Evolutionary conservation across 1,139 yeast species (phyloP).

Genomic region (Pichia sp.): DNA sequence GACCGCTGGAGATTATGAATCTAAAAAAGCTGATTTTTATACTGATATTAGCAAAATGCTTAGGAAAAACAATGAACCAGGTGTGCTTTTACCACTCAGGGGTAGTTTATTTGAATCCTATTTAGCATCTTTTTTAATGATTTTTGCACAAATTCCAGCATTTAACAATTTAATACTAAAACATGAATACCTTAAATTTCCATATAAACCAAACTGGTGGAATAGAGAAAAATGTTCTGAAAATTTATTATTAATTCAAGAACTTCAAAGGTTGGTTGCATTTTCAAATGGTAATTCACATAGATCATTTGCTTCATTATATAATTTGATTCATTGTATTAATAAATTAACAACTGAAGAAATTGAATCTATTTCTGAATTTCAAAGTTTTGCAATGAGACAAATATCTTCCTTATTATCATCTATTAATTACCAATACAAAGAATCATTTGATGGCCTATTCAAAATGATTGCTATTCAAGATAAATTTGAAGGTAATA

Average conservation of each 20-base stretch:
- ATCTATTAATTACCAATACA: slow-evolving; percentile 11
- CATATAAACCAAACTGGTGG: slow-evolving; percentile 41
- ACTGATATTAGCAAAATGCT: slow-evolving; percentile 27
- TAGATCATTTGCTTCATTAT: slow-evolving; percentile 37
- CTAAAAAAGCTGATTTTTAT: slow-evolving; percentile 22
- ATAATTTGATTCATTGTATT: slow-evolving; percentile 31
- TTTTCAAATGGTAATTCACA: slow-evolving; percentile 36
- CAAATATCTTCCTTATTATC: slow-evolving; percentile 18
- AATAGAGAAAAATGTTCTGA: slow-evolving; percentile 30
- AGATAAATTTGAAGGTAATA: slow-evolving; percentile 17
- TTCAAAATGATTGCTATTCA: slow-evolving; percentile 20
- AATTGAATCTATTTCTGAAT: slow-evolving; percentile 27
- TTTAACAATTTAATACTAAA: slow-evolving; percentile 34
- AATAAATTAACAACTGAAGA: slow-evolving; percentile 28
- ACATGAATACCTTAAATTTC: slow-evolving; percentile 34
- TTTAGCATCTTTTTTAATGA: slow-evolving; percentile 37
- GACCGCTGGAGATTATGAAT: neutral
- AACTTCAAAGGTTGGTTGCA: slow-evolving; percentile 40
- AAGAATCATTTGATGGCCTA: slow-evolving; percentile 15
- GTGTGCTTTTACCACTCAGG: slow-evolving; percentile 35
- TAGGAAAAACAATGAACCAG: slow-evolving; percentile 22
- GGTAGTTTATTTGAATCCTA: slow-evolving; percentile 32
- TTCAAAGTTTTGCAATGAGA: slow-evolving; percentile 19
- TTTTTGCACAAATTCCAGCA: slow-evolving; percentile 38
- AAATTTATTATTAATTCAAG: slow-evolving; percentile 24